Evolutionary conservation across 768 basidiomycete species (phyloP).

Genomic region (Vararia minispora): DNA sequence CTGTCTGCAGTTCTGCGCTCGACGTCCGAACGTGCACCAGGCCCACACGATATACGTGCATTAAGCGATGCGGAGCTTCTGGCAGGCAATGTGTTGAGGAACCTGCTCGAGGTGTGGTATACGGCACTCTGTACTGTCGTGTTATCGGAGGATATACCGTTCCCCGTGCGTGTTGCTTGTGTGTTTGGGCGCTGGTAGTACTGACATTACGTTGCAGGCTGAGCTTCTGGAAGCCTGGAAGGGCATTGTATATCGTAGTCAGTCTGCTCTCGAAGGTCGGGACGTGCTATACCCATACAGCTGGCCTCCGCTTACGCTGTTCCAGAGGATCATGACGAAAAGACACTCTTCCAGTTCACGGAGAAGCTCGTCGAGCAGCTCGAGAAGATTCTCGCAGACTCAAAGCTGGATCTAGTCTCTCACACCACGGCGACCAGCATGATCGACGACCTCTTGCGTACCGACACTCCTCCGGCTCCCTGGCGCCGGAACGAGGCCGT

Average conservation of each 20-base stretch:
- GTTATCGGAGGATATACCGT: conserved; percentile 29
- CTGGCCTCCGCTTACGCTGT: neutral
- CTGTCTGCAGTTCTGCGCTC: conserved; percentile 37
- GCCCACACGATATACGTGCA: conserved; percentile 41
- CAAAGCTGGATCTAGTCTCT: conserved; percentile 10
- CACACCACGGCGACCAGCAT: neutral
- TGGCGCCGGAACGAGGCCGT: conserved; percentile 30
- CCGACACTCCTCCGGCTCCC: conserved; percentile 4
- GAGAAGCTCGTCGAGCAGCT: conserved; percentile 7
- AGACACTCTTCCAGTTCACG: conserved; percentile 14
- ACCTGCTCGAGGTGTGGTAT: conserved; percentile 44
- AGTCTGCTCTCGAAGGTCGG: conserved; percentile 42
- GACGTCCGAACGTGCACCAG: conserved; percentile 43
- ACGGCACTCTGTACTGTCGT: conserved; percentile 31
- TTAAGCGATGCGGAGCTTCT: conserved; percentile 48
- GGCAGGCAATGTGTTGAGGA: conserved; percentile 38
- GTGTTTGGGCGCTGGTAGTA: conserved; percentile 3
- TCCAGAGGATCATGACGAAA: conserved; percentile 33
- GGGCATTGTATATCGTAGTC: conserved; percentile 41
- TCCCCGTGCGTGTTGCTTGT: conserved; percentile 37
- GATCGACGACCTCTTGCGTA: too few relatives aligned
- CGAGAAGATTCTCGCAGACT: conserved; percentile 8
- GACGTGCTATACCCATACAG: conserved; percentile 2
- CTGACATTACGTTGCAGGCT: conserved; percentile 18
- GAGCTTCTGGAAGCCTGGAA: conserved; percentile 48